These are phyloP conservation scores for Castanopsis chinensis DNA, from an alignment of 306 rosid genomes.

Conservation along the genomic window DNA sequence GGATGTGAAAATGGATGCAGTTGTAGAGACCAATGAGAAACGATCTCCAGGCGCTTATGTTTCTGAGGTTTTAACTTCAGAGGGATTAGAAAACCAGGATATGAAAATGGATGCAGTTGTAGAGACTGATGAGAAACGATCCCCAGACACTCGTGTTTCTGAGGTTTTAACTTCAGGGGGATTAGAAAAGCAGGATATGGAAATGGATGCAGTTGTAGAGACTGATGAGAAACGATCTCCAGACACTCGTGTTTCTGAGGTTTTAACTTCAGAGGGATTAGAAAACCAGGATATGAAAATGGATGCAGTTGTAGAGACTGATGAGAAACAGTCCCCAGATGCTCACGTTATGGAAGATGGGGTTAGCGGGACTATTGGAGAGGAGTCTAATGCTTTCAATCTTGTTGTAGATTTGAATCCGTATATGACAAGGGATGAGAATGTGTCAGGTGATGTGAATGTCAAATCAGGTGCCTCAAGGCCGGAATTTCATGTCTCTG, in stretches of 20 bases:
- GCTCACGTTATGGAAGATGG: slow-evolving; percentile 5
- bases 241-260: slow-evolving; percentile 2
- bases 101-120: slow-evolving; percentile 21
- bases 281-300: slow-evolving; percentile 22
- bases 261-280: slow-evolving; percentile 10
- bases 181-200: slow-evolving; percentile 20
- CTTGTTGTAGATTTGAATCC: slow-evolving; percentile 54
- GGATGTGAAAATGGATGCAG: slow-evolving; percentile 20
- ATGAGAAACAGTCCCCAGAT: slow-evolving; percentile 18
- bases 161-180: slow-evolving; percentile 11
- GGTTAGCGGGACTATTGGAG: slow-evolving; percentile 11
- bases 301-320: slow-evolving; percentile 24
- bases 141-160: slow-evolving; percentile 1
- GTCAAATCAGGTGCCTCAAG: slow-evolving; percentile 26
- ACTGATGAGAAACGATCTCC: slow-evolving; percentile 22
- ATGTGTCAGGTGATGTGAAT: slow-evolving; percentile 1
- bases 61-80: slow-evolving; percentile 3
- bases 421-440: slow-evolving; percentile 19
- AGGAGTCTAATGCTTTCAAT: slow-evolving; percentile 27
- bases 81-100: slow-evolving; percentile 23
- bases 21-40: slow-evolving; percentile 23
- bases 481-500: slow-evolving; percentile 38
- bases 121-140: slow-evolving; percentile 24
- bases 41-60: not conserved
- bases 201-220: slow-evolving; percentile 23